Percentiles rank a stretch among this genome's conserved stretches.
These are phyloP conservation scores for Xylariaceae sp. DNA, from an alignment of 2,329 filamentous ascomycete genomes.

Conservation along the genomic window DNA sequence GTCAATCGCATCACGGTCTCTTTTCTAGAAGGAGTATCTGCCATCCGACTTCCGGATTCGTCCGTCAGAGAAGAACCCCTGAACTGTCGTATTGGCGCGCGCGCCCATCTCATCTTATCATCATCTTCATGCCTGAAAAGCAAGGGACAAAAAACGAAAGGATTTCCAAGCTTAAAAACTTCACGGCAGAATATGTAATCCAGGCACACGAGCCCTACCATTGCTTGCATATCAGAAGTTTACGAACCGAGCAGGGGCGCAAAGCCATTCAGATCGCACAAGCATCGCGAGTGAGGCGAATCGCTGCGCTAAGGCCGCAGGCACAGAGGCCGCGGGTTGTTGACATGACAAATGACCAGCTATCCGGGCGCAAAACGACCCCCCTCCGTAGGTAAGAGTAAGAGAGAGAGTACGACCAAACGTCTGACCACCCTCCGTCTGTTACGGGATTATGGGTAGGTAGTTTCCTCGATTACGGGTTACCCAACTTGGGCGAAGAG, in stretches of 20 bases:
- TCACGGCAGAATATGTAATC: not conserved
- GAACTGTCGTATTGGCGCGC: not conserved
- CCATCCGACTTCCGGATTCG: constrained; percentile 10
- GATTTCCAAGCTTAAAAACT: too few relatives aligned
- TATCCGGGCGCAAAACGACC: not conserved
- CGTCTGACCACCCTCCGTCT: constrained; percentile 14
- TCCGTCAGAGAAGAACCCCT: not conserved
- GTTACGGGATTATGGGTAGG: not conserved
- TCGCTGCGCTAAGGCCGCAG: not conserved
- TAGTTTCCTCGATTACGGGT: too few relatives aligned
- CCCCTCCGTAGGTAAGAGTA: not conserved
- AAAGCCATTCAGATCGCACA: not conserved
- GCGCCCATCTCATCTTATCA: not conserved
- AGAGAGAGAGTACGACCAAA: not conserved
- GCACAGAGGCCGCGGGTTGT: not conserved
- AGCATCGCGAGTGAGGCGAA: not conserved
- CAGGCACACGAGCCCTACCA: not conserved
- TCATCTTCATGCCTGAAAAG: not conserved
- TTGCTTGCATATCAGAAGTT: not conserved
- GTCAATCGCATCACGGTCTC: constrained; percentile 9
- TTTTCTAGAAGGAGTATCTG: constrained; percentile 1
- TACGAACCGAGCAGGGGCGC: not conserved
- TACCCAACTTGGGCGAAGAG: not conserved
- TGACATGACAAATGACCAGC: not conserved
- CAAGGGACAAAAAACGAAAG: not conserved